Percentiles rank a stretch among this genome's conserved stretches.
Conservation (phyloP, 169 alveolate species). For the Babesia sp. region DNA sequence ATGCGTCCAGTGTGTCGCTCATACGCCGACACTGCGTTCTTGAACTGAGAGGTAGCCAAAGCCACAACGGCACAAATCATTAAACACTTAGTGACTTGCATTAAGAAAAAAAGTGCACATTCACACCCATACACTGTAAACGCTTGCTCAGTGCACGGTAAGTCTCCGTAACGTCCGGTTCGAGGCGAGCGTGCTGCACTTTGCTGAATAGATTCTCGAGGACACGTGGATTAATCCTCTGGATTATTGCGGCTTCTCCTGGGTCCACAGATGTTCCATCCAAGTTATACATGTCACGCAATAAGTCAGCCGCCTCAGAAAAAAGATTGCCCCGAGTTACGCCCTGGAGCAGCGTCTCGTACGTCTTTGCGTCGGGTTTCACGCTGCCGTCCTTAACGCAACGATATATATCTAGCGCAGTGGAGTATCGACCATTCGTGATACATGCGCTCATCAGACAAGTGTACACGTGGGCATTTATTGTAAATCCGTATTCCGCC, state of each 20-base stretch:
- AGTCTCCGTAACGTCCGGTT: not conserved
- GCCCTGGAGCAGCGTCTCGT: constrained; percentile 67
- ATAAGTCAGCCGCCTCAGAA: constrained; percentile 56
- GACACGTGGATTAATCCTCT: constrained; percentile 45
- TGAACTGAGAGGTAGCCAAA: too few relatives aligned
- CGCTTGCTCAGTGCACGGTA: constrained; percentile 27
- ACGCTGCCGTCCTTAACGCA: constrained; percentile 69
- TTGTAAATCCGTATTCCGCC: constrained; percentile 66
- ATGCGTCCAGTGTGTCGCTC: too few relatives aligned
- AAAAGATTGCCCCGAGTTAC: constrained; percentile 40
- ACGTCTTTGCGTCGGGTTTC: constrained; percentile 76
- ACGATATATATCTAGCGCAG: constrained; percentile 59
- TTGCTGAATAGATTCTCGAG: constrained; percentile 51
- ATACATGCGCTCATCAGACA: constrained; percentile 86
- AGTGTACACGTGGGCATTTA: constrained; percentile 84
- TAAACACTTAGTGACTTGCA: constrained; percentile 20
- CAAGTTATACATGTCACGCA: constrained; percentile 54
- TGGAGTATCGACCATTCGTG: constrained; percentile 69
- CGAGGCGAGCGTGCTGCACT: constrained; percentile 19
- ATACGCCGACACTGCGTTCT: too few relatives aligned
- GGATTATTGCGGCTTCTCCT: constrained; percentile 6
- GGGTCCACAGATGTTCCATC: constrained; percentile 24
- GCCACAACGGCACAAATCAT: constrained; percentile 6
- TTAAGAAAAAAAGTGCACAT: constrained; percentile 15
- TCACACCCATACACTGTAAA: constrained; percentile 26